phyloP scores from a whole-genome alignment of 306 rosid species.

The Purshia tridentata region DNA sequence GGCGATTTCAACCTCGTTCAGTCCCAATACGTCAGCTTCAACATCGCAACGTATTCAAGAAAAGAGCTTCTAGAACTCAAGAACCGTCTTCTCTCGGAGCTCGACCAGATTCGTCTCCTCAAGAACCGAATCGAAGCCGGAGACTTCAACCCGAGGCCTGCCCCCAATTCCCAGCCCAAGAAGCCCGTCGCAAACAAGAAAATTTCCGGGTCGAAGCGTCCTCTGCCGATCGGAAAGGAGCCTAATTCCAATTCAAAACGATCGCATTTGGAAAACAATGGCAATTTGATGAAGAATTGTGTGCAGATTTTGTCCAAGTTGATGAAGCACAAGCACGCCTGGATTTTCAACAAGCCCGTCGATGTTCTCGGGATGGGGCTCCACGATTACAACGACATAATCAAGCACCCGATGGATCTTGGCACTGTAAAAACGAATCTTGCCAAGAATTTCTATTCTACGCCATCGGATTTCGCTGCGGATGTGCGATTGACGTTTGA shows the following conservation, averaged over 20 bases:
- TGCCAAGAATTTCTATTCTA: constrained; percentile 36
- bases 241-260: constrained; percentile 39
- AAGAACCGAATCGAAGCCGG: constrained; percentile 58
- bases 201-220: constrained; percentile 60
- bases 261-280: constrained; percentile 45
- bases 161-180: constrained; percentile 33
- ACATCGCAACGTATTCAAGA: constrained; percentile 46
- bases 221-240: constrained; percentile 44
- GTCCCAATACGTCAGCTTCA: constrained; percentile 59
- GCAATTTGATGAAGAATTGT: constrained; percentile 60
- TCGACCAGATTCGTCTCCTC: constrained; percentile 68
- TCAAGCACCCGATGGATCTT: constrained; percentile 93
- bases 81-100: constrained; percentile 52
- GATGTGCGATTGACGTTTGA: constrained; percentile 80
- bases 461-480: constrained; percentile 60
- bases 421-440: constrained; percentile 74
- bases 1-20: constrained; percentile 32
- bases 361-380: constrained; percentile 61
- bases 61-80: constrained; percentile 70
- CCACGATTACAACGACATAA: constrained; percentile 79
- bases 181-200: constrained; percentile 54
- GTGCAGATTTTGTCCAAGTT: constrained; percentile 63
- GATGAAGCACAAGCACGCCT: constrained; percentile 72
- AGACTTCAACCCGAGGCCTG: constrained; percentile 32
- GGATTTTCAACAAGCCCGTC: constrained; percentile 77